Evolutionary conservation across 371 early-diverging fungal genomes (phyloP).

Genomic region (Mitosporidium daphniae): DNA sequence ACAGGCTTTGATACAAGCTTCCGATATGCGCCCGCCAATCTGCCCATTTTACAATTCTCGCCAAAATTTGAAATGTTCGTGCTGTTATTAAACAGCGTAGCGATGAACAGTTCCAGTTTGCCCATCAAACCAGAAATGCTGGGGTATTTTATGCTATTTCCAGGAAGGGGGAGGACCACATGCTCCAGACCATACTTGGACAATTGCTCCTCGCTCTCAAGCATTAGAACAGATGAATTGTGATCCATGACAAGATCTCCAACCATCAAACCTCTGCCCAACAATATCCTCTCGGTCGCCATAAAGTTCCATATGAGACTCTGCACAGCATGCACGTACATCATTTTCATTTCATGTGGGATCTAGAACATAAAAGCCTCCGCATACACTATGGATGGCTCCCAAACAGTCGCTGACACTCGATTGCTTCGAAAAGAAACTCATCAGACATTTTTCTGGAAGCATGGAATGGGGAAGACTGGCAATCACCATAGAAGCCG

Average conservation of each 20-base stretch:
- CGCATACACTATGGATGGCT: too few species aligned
- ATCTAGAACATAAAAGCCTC: too few species aligned
- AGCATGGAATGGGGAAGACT: too few species aligned
- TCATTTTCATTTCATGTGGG: constrained; percentile 36
- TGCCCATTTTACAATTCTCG: constrained; percentile 3
- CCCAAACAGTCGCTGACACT: too few species aligned
- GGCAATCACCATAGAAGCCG: too few species aligned
- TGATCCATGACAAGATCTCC: constrained; percentile 36
- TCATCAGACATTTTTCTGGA: too few species aligned
- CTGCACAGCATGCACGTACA: constrained; percentile 91
- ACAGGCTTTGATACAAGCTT: constrained; percentile 14
- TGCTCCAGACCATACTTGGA: constrained; percentile 27
- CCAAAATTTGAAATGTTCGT: not conserved
- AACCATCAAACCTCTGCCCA: constrained; percentile 24
- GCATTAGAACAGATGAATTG: constrained; percentile 2
- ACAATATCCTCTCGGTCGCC: constrained; percentile 30
- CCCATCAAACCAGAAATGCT: constrained; percentile 9
- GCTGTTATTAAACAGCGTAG: not conserved
- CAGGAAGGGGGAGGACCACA: constrained; percentile 60
- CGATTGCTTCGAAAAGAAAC: too few species aligned
- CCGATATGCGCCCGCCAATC: constrained; percentile 36
- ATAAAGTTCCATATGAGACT: constrained; percentile 69
- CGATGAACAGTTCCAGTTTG: constrained; percentile 5
- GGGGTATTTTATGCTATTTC: constrained; percentile 32
- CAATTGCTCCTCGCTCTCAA: constrained; percentile 23